phyloP scores from a whole-genome alignment of 345 rosid genomes.

The Psidium friedrichsthalianum region DNA sequence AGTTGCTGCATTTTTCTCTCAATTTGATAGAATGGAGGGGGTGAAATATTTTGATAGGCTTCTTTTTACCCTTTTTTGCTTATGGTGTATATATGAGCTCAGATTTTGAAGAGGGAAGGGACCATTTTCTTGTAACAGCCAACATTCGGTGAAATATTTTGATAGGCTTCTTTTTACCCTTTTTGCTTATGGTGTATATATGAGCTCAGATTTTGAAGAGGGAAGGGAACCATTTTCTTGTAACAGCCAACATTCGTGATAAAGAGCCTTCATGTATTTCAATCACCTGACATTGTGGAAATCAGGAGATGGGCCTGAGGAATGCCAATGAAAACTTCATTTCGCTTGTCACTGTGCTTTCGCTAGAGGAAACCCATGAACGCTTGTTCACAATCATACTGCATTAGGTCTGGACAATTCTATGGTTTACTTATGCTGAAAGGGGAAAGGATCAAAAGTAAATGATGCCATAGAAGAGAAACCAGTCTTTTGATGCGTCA shows the following conservation, averaged over 20 bases:
- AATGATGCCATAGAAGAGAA: neutral
- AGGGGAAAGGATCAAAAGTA: neutral
- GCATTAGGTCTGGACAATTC: neutral
- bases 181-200: no score
- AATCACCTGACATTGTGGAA: neutral
- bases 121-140: neutral
- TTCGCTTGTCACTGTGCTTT: neutral
- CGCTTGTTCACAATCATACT: neutral
- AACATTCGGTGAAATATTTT: no score
- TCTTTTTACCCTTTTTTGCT: neutral
- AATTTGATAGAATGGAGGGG: neutral
- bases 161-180: no score
- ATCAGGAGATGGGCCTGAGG: neutral
- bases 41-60: neutral
- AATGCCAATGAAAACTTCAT: neutral
- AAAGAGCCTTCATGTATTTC: neutral
- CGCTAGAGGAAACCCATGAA: neutral
- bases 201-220: no score
- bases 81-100: neutral
- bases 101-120: neutral
- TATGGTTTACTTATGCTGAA: neutral
- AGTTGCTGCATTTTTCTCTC: neutral
- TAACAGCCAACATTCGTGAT: neutral
- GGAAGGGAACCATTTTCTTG: no score
- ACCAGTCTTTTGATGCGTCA: neutral